These are phyloP conservation scores for Staphylotrichum longicolle DNA, from an alignment of 495 filamentous ascomycete genomes.

Conservation along the genomic window DNA sequence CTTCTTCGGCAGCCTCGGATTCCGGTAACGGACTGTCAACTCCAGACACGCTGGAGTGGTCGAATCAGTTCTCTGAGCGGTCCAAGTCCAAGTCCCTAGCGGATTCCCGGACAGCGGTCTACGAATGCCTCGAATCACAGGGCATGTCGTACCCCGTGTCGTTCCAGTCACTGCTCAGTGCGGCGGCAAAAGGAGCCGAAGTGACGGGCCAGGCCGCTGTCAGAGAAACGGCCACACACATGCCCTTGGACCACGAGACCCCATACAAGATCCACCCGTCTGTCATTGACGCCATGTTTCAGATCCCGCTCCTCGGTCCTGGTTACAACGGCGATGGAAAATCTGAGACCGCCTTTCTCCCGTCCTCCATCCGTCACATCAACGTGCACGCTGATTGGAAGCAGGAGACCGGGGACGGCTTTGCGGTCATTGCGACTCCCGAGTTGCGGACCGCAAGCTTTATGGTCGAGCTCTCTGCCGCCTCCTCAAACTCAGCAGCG, in stretches of 20 bases:
- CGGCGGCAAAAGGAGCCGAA: constrained; percentile 16
- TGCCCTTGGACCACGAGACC: constrained; percentile 49
- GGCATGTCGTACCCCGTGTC: constrained; percentile 40
- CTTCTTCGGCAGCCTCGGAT: constrained; percentile 26
- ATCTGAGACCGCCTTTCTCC: constrained; percentile 25
- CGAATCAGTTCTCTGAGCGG: constrained; percentile 10
- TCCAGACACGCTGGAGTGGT: constrained; percentile 21
- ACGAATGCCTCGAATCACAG: constrained; percentile 19
- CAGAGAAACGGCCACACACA: constrained; percentile 46
- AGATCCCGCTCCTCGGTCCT: constrained; percentile 36
- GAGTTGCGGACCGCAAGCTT: constrained; percentile 28
- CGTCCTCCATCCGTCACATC: constrained; percentile 32
- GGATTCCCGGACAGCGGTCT: constrained; percentile 13
- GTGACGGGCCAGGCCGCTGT: constrained; percentile 38
- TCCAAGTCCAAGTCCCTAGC: constrained; percentile 3
- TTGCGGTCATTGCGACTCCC: constrained; percentile 32
- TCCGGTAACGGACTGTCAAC: constrained; percentile 13
- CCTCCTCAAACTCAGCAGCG: constrained; percentile 29
- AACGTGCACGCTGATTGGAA: constrained; percentile 31
- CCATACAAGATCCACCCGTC: constrained; percentile 47
- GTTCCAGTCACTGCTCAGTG: constrained; percentile 30
- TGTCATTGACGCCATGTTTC: constrained; percentile 46
- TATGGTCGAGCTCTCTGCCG: constrained; percentile 34
- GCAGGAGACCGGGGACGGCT: constrained; percentile 30
- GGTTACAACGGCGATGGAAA: constrained; percentile 10